Conservation (phyloP, 164 flowering plant genomes). For the Cinnamomum micranthum region DNA sequence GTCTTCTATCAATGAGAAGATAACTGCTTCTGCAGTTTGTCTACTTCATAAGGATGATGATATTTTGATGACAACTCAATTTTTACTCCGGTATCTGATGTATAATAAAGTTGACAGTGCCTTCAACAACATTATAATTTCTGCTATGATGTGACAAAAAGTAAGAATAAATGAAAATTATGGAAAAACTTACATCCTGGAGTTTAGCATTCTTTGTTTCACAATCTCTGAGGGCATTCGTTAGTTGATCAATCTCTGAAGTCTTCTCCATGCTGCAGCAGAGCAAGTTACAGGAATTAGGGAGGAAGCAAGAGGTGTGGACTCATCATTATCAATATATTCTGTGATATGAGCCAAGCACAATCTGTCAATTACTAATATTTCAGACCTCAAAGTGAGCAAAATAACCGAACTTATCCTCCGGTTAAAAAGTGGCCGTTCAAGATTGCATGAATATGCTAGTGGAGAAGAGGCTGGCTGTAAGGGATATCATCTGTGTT, state of each 20-base stretch:
- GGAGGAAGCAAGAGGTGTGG: background rate
- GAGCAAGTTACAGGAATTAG: background rate
- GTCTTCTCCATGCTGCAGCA: constrained; percentile 48
- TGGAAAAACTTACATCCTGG: constrained; percentile 35
- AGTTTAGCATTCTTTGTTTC: constrained; percentile 24
- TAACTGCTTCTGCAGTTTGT: constrained; percentile 33
- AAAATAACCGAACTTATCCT: background rate
- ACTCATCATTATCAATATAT: background rate
- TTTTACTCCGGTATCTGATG: constrained; percentile 26
- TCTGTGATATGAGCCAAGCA: background rate
- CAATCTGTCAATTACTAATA: background rate
- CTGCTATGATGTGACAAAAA: background rate
- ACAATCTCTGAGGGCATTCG: constrained; percentile 23
- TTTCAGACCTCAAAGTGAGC: background rate
- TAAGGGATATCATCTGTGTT: background rate
- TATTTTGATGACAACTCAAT: constrained; percentile 22
- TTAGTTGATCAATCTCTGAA: constrained; percentile 44
- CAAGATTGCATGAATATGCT: background rate
- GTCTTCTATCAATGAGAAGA: constrained; percentile 29
- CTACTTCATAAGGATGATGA: constrained; percentile 22
- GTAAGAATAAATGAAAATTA: constrained; percentile 4
- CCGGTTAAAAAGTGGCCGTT: background rate
- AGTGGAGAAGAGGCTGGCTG: background rate
- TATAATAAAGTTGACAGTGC: background rate
- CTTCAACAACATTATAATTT: background rate